Conservation (phyloP, 306 rosid species). For the Vicia faba region DNA sequence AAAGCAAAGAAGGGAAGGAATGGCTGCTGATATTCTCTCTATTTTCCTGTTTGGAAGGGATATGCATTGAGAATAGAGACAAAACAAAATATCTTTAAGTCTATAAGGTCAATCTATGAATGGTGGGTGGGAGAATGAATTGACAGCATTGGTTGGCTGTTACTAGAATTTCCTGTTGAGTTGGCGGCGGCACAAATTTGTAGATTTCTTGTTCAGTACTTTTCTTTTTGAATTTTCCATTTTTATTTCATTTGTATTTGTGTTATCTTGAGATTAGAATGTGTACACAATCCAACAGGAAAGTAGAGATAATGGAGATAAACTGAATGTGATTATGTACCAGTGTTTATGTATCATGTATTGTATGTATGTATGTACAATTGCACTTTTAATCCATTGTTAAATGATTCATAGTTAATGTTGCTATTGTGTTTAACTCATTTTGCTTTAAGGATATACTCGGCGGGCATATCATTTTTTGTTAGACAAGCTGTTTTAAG, state of each 20-base stretch:
- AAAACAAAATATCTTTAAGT: constrained; percentile 9
- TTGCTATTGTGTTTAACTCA: neutral
- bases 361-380: constrained; percentile 28
- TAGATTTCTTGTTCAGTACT: constrained; percentile 45
- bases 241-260: constrained; percentile 44
- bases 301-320: constrained; percentile 32
- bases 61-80: constrained; percentile 33
- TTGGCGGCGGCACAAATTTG: constrained; percentile 45
- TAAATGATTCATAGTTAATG: constrained; percentile 38
- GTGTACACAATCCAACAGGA: constrained; percentile 56
- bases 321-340: constrained; percentile 38
- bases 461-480: too few species aligned
- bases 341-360: constrained; percentile 29
- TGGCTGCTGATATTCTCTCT: constrained; percentile 37
- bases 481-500: too few species aligned
- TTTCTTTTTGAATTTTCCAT: constrained; percentile 32
- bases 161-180: constrained; percentile 42
- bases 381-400: constrained; percentile 42
- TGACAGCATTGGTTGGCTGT: constrained; percentile 45
- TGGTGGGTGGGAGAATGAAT: constrained; percentile 32
- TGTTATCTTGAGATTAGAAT: constrained; percentile 43
- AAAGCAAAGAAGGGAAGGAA: constrained; percentile 24
- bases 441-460: too few species aligned
- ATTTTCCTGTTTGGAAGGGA: constrained; percentile 43
- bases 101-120: constrained; percentile 43